These are phyloP conservation scores for Pharnaceum exiguum DNA, from an alignment of 148 eudicot genomes.

Conservation along the genomic window DNA sequence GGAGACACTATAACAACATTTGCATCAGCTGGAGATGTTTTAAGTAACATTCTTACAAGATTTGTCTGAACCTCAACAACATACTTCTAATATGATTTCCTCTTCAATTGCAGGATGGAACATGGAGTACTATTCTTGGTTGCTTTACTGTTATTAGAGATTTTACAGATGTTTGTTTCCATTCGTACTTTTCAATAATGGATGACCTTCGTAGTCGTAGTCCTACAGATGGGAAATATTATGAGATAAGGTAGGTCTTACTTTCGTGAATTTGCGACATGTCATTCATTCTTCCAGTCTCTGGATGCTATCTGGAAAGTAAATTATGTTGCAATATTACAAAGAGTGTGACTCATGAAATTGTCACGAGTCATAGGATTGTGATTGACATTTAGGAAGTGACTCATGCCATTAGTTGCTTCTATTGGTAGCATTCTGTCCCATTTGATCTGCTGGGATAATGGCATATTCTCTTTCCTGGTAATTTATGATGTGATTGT, in stretches of 20 bases:
- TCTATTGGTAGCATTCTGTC: too few species aligned
- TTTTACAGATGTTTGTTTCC: constrained; percentile 66
- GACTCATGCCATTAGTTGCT: too few species aligned
- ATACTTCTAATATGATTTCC: constrained; percentile 6
- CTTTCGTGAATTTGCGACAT: not conserved
- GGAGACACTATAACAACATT: too few species aligned
- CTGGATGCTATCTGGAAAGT: not conserved
- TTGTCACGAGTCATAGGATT: not conserved
- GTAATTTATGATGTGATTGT: too few species aligned
- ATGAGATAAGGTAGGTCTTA: constrained; percentile 62
- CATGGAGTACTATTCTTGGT: constrained; percentile 56
- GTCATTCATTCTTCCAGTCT: not conserved
- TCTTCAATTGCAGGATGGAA: constrained; percentile 69
- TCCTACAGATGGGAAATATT: constrained; percentile 54
- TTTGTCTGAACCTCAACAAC: not conserved
- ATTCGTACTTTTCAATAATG: constrained; percentile 82
- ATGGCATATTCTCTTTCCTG: too few species aligned
- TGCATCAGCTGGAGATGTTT: too few species aligned
- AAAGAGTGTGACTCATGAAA: not conserved
- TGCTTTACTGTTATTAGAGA: constrained; percentile 63
- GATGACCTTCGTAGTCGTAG: constrained; percentile 51
- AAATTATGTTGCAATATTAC: not conserved
- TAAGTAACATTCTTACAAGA: too few species aligned
- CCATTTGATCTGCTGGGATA: too few species aligned
- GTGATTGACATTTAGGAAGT: too few species aligned